Base-by-base conservation (phyloP, 768 basidiomycete genomes). In the Suillus placidus region DNA sequence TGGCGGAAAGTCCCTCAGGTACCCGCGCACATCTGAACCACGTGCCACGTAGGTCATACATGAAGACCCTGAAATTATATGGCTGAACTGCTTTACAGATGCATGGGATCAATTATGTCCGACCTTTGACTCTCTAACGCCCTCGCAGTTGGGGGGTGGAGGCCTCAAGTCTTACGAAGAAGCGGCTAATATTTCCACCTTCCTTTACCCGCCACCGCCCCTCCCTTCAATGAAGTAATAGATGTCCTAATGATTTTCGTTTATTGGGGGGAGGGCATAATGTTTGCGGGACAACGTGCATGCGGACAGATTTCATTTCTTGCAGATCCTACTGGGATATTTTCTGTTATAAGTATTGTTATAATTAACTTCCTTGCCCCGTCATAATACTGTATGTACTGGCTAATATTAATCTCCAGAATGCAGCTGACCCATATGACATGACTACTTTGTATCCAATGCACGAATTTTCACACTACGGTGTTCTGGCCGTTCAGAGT, bases 91-190 rank as follows among this genome's bases (percentile, higher is more conserved):
- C 2, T 26, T 52, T 38, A 12, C 26, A 76, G 74, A 58, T 56
- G 62, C 70, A 38, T 75, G 74, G 74, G 66, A 69, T 32, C 14
- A 73, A 1, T 57, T 75, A 37, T 76, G 75, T 30, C 75, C 75
- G 7, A 57, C 42, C 52, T 75, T 38, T 30, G 23, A 75, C 30
- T 64, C 74, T 16, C 63, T 75, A 20, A 38, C 56, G 0, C 30
- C 64, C 23, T 65, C 66, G 13, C 74, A 76, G n/a, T 26, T 75
- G 10, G 57, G 57, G 8, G 57, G 57, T 40, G 74, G 73, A 42
- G 75, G 64, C 14, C 32, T 62, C 42, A 56, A 70, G 13, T 62
- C 73, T 30, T 32, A 63, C 42, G 40, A 68, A 43, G 49, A 74
- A 32, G 73, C 73, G 13, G 47, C 52, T 3, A 74, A 71, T 51